Base-by-base conservation (phyloP, 1,284 basidiomycete species). In the Puccinia novopanici region DNA sequence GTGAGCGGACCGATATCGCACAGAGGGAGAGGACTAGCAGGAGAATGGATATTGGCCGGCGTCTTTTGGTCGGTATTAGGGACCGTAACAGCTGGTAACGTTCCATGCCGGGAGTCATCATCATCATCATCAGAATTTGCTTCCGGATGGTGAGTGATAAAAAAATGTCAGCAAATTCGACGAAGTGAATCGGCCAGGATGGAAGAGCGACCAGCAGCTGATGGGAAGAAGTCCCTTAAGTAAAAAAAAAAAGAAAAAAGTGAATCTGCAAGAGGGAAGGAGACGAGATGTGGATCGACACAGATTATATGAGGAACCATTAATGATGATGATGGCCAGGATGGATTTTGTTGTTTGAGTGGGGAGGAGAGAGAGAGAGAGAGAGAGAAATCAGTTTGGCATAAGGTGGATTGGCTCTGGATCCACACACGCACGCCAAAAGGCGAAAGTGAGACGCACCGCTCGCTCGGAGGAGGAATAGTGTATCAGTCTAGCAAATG, bases 1-100 rank as follows among this genome's bases (percentile, higher is more conserved):
- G 68, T 34, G 68, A 52, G 0, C 68, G 68, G 50, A 71, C 37
- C 27, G 50, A 71, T 13, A 54, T 71, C 19, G 68, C 30, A 40
- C 27, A 54, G 42, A 67, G 48, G 68, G 54, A 6, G 52, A 70
- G 67, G 42, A 54, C 27, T 27, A 52, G 34, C 27, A 71, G 17
- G 6, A 71, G 48, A 17, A 54, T 30, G 12, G 34, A 52, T 12
- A 70, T 22, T 45, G 24, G 67, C 45, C 24, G 8, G 45, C 34
- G 34, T 34, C 34, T 4, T 4, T 34, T 6, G 17, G 3, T 34
- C 52, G 6, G 24, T 30, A 27, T 27, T 59, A 37, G 3, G 40
- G 19, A 30, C 37, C n/a, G 45, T 30, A 27, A 24, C 9, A 27
- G 0, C 15, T 37, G 50, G 50, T 52, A n/a, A 19, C 67, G 45